Evolutionary conservation across 768 basidiomycete genomes (phyloP), one percentile per base, ranked within the genome.

Genomic region (Artomyces pyxidatus): DNA sequence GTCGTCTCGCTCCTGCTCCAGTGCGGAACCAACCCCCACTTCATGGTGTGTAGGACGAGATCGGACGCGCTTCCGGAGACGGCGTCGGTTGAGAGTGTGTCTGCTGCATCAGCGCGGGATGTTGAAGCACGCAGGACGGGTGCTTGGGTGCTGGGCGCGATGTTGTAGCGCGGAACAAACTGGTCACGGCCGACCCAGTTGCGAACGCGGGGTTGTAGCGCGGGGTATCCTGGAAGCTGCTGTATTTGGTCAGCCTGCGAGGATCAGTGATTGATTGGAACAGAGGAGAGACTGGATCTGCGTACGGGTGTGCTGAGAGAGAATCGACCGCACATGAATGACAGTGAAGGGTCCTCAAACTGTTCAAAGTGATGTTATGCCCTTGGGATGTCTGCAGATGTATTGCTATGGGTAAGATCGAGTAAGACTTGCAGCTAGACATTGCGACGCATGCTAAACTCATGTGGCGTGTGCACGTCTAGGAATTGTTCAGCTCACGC

Each of bases 1-100:
- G 76, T 77, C 53, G 84, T 79, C 54, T 93, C 88, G 47, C 76
- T 70, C 61, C 88, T 89, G 60, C 73, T 78, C 83, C 84, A 93
- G 61, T 87, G 81, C 1, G 88, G 90, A 2, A 92, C 78, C 1
- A 94, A 71, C 6, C 94, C 93, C 93, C 93, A 97, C 50, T 75
- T 83, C 89, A 90, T 91, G 0, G 85, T 84, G 29, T 89, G 86
- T 53, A 94, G 62, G 21, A 85, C 68, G 17, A 82, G 65, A 11
- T 63, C 26, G n/a, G 59, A 10, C 29, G 58, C 38, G 26, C 52
- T 48, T 8, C 46, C 45, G 17, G 48, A 26, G 27, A 25, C 54
- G 42, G 42, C 10, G 6, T 49, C 29, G 22, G 56, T 42, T 12
- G 49, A 49, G 16, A 21, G 39, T 2, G 42, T 30, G 16, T 48